Evolutionary conservation across 192 early-diverging fungal genomes (phyloP), one percentile per base, ranked within the genome.

Genomic region (Coemansia biformis): DNA sequence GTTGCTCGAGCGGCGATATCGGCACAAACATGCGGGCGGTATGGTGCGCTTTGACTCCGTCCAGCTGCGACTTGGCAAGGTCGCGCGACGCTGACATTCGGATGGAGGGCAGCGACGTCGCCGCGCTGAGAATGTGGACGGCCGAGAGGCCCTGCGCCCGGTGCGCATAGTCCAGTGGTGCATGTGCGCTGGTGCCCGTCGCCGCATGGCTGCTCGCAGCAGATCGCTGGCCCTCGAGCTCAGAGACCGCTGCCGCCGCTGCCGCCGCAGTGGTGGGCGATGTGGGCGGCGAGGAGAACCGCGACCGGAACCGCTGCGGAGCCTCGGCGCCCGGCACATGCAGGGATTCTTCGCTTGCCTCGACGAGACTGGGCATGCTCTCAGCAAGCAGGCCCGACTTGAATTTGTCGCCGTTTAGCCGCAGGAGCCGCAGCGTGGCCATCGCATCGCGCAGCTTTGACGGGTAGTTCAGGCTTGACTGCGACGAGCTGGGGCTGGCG

Each of bases 371-470:
- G 30, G 68, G 57, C 60, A 72, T 64, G 57, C 61, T 72, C 24
- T 72, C 68, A 7, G 40, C 57, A 5, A 61, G 48, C 11, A 44
- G 16, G 32, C 31, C 48, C 0, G 57, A 35, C 34, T 57, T 51
- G 5, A 62, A 38, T 34, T 54, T 65, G 40, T 73, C 69, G 38
- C 48, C 51, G 34, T 47, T 71, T 8, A 73, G 56, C 13, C 69
- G 61, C 50, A 73, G 39, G 33, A 73, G 57, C 34, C 62, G 57
- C 41, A 73, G 49, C 21, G 69, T 73, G 29, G 69, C 69, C 69
- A 73, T 73, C 1, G 69, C 69, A 31, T 73, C 69, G 57, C 69
- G 69, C 34, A 73, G 57, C 46, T 73, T 73, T 12, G 69, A 73
- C 36, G 69, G 69, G 38, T 73, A 73, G 43, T 49, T 57, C 9